Percentiles rank a stretch among this genome's conserved stretches.
Evolutionary conservation across 2,329 filamentous ascomycete genomes (phyloP).

Genomic region (Clonostachys sp.): DNA sequence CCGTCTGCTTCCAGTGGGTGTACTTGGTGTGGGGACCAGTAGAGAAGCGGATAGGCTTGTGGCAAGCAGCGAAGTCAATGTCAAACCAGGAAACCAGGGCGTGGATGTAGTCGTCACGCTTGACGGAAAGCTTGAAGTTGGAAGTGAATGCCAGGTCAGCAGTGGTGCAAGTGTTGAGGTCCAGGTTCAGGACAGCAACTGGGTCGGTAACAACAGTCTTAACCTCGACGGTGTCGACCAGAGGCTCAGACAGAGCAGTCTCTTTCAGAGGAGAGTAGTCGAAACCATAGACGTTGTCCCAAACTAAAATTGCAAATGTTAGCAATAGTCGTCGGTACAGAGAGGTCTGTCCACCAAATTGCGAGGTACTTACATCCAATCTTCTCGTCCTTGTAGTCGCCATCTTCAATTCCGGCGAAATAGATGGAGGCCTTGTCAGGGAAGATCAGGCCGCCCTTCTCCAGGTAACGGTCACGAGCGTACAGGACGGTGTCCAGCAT

Average conservation of each 20-base stretch:
- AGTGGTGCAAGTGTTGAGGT: constrained; percentile 85
- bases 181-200: constrained; percentile 76
- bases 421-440: constrained; percentile 98
- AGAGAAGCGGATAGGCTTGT: constrained; percentile 95
- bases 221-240: constrained; percentile 96
- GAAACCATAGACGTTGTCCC: constrained; percentile 99
- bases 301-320: constrained; percentile 57
- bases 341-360: background rate
- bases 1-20: constrained; percentile 99
- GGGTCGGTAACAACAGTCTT: constrained; percentile 97
- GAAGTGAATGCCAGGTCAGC: constrained; percentile 80
- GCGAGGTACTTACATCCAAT: constrained; percentile 78
- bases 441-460: constrained; percentile 87
- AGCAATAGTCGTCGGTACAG: background rate
- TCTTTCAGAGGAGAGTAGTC: constrained; percentile 92
- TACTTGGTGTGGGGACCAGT: constrained; percentile 98
- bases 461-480: constrained; percentile 87
- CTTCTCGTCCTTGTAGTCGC: constrained; percentile 99
- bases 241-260: constrained; percentile 88
- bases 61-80: constrained; percentile 96
- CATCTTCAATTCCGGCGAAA: constrained; percentile 94
- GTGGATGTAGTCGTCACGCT: constrained; percentile 92
- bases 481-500: constrained; percentile 99
- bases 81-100: constrained; percentile 98
- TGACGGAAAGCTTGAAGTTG: constrained; percentile 70